Evolutionary conservation across 495 filamentous ascomycete species (phyloP).

Genomic region (Penicillium tannophilum): DNA sequence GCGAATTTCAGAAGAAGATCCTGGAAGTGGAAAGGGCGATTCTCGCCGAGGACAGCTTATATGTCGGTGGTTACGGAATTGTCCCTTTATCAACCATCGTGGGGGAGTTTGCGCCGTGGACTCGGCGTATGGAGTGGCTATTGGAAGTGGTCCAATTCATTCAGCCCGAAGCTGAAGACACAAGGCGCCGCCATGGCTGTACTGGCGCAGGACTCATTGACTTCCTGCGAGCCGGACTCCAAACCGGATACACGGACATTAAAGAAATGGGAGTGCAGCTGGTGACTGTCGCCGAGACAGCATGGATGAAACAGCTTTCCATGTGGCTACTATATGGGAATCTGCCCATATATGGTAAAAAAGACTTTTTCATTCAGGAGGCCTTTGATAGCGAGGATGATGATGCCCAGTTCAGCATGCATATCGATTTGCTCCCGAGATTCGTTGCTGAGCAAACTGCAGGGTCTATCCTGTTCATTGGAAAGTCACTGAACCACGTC

Average conservation of each 20-base stretch:
- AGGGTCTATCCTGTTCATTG: constrained; percentile 85
- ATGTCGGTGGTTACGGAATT: constrained; percentile 88
- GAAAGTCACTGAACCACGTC: constrained; percentile 83
- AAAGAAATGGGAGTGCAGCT: constrained; percentile 71
- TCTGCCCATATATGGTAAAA: constrained; percentile 67
- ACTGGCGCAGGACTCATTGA: constrained; percentile 75
- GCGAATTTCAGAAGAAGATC: constrained; percentile 78
- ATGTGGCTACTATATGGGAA: constrained; percentile 90
- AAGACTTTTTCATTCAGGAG: constrained; percentile 79
- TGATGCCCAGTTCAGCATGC: constrained; percentile 54
- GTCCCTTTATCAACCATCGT: constrained; percentile 87
- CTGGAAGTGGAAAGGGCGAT: constrained; percentile 80
- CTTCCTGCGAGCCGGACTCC: constrained; percentile 67
- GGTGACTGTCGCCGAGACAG: constrained; percentile 75
- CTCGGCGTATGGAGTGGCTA: constrained; percentile 81
- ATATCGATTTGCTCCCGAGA: constrained; percentile 63
- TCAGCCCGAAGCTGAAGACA: constrained; percentile 36
- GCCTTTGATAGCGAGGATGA: constrained; percentile 40
- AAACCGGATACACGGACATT: constrained; percentile 89
- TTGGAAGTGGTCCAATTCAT: constrained; percentile 71
- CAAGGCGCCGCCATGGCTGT: constrained; percentile 34
- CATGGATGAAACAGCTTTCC: constrained; percentile 87
- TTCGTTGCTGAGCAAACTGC: constrained; percentile 79
- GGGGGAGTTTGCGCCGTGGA: constrained; percentile 82
- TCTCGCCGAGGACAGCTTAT: constrained; percentile 65